Percentiles rank a stretch among this genome's conserved stretches.
Evolutionary conservation across 108 stramenopile genomes (phyloP).

Genomic region (Cylindrotheca closterium): DNA sequence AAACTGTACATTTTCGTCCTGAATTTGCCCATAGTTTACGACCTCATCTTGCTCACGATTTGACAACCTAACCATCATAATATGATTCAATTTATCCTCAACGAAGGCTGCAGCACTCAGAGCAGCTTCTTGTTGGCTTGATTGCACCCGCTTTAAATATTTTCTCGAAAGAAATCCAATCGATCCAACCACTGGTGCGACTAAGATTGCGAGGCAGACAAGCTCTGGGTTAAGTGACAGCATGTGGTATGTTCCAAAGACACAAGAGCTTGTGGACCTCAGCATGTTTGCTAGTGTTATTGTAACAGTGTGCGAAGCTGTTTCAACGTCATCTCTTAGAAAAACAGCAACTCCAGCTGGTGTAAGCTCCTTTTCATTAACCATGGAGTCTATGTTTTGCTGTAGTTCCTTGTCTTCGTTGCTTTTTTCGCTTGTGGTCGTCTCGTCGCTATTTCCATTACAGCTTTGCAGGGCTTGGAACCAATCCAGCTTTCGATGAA

Average conservation of each 20-base stretch:
- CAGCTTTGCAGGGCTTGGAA: constrained; percentile 41
- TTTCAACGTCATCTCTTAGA: constrained; percentile 67
- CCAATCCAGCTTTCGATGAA: constrained; percentile 71
- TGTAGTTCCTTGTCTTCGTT: background rate
- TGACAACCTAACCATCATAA: constrained; percentile 72
- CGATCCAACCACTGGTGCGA: constrained; percentile 75
- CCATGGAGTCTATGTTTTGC: background rate
- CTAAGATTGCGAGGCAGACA: constrained; percentile 59
- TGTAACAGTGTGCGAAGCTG: constrained; percentile 63
- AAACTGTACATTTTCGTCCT: constrained; percentile 50
- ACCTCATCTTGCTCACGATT: constrained; percentile 71
- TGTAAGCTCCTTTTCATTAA: constrained; percentile 31
- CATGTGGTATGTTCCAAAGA: constrained; percentile 81
- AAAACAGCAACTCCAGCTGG: constrained; percentile 76
- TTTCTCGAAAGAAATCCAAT: constrained; percentile 67
- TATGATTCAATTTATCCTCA: constrained; percentile 69
- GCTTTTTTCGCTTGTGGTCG: constrained; percentile 2
- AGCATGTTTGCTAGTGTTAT: constrained; percentile 70
- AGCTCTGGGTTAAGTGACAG: constrained; percentile 72
- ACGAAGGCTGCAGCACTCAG: constrained; percentile 66
- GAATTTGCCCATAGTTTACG: constrained; percentile 52
- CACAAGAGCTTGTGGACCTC: constrained; percentile 63
- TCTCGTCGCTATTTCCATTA: constrained; percentile 4
- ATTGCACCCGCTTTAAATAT: constrained; percentile 60
- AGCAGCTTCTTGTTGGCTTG: constrained; percentile 58